These are phyloP conservation scores for Clarireedia monteithiana DNA, from an alignment of 2,329 filamentous ascomycete species.

Conservation along the genomic window DNA sequence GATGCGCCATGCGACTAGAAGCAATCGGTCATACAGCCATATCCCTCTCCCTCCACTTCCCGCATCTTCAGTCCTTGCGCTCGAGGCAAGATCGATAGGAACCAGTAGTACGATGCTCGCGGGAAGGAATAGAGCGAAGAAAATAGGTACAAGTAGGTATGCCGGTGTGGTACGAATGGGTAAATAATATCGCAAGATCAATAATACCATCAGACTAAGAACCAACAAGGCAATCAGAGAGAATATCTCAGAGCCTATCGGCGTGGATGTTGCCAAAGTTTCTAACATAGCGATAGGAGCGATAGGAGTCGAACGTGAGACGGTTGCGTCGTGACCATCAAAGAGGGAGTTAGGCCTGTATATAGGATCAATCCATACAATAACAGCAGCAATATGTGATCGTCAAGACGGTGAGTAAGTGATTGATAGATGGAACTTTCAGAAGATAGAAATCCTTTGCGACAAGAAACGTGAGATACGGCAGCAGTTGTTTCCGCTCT, in stretches of 20 bases:
- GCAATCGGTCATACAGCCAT: conserved; percentile 71
- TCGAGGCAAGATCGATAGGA: conserved; percentile 91
- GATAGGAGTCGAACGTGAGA: background rate
- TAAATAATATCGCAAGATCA: conserved; percentile 83
- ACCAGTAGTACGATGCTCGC: conserved; percentile 87
- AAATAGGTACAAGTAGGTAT: conserved; percentile 85
- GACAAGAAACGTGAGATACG: background rate
- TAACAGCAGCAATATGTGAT: background rate
- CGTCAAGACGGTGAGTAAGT: background rate
- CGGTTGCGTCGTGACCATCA: background rate
- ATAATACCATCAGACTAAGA: conserved; percentile 69
- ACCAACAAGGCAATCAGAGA: conserved; percentile 62
- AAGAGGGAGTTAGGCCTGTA: background rate
- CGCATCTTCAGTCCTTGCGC: conserved; percentile 63
- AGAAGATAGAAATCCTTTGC: background rate
- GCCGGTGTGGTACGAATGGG: conserved; percentile 84
- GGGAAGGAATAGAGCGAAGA: conserved; percentile 89
- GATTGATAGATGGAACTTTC: background rate
- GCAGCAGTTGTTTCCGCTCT: background rate
- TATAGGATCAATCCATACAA: background rate
- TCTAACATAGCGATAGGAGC: conserved; percentile 16
- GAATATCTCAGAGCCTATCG: conserved; percentile 75
- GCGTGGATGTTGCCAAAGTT: conserved; percentile 44
- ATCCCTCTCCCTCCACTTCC: conserved; percentile 72
- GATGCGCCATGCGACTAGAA: conserved; percentile 88